Evolutionary conservation across 2,329 filamentous ascomycete genomes (phyloP), one percentile per base, ranked within the genome.

Genomic region (Blastomyces silverae): DNA sequence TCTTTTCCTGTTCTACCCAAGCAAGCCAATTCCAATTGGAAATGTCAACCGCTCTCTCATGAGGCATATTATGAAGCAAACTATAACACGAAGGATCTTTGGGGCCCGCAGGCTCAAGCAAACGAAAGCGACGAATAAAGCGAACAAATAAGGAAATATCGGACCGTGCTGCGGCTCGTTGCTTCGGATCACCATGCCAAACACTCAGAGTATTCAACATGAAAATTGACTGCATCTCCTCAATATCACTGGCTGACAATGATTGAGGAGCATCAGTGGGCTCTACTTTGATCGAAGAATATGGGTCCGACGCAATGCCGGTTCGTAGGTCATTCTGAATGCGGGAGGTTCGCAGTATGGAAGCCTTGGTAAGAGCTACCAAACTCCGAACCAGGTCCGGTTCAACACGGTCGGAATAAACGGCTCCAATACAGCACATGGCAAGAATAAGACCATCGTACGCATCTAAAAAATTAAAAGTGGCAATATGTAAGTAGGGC

Each of bases 341-440:
- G 17, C 66, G 67, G 17, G 69, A 69, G 34, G 69, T 72, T 59
- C 70, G 68, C 63, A 64, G 69, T 70, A 70, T 78, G 70, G 68
- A 76, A 28, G 80, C 73, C 68, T 84, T 84, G 44, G 87, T 62
- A 85, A 80, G 6, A 65, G 88, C 84, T 82, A 89, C 89, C 75
- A 90, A 81, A 72, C 86, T 84, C 67, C 88, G 85, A 68, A 89
- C 86, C 68, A 89, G 81, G 66, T 81, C 78, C 56, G 86, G 76
- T 37, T 80, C 78, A 67, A 89, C 78, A 66, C 81, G 82, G 63
- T 88, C 82, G 62, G 89, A 90, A 75, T 91, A 92, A 65, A 89
- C 89, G 52, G 89, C 88, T 48, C 89, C 89, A 70, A 90, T 82
- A 73, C 87, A 90, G 71, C 89, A 86, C 81, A 92, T 89, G 67